Evolutionary conservation across 2,329 filamentous ascomycete genomes (phyloP).

Genomic region (Graphilbum ipis-grandicollis): DNA sequence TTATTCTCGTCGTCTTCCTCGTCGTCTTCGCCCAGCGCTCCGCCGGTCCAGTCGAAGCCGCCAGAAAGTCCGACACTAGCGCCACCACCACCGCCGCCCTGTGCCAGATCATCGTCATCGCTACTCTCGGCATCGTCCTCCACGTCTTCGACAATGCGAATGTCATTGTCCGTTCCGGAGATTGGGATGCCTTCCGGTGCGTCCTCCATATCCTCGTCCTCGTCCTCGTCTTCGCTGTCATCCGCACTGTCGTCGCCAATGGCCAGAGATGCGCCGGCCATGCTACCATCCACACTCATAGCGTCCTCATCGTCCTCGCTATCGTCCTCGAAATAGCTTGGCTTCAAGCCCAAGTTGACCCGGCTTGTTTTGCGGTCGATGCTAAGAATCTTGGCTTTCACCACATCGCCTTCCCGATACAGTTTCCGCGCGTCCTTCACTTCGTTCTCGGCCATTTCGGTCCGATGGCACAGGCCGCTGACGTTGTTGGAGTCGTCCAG

Average conservation of each 20-base stretch:
- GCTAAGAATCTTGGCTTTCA: conserved; percentile 78
- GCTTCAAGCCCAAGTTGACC: conserved; percentile 82
- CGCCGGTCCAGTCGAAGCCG: conserved; percentile 79
- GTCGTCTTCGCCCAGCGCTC: conserved; percentile 38
- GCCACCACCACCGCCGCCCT: conserved; percentile 24
- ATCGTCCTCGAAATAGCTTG: conserved; percentile 64
- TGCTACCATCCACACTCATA: conserved; percentile 25
- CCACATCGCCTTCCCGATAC: conserved; percentile 78
- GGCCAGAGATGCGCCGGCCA: conserved; percentile 24
- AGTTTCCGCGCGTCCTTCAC: conserved; percentile 77
- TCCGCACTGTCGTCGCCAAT: conserved; percentile 25
- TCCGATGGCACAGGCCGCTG: conserved; percentile 83
- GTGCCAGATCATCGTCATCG: conserved; percentile 17
- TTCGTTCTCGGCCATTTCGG: conserved; percentile 71
- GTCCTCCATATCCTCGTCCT: conserved; percentile 31
- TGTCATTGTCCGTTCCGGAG: conserved; percentile 23
- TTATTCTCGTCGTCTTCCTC: conserved; percentile 36
- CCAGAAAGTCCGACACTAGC: too few relatives aligned
- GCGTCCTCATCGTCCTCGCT: conserved; percentile 30
- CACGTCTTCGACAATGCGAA: conserved; percentile 1
- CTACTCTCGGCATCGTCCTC: conserved; percentile 1
- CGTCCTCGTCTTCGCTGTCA: conserved; percentile 26
- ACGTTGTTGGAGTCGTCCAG: conserved; percentile 76
- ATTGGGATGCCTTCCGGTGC: conserved; percentile 24
- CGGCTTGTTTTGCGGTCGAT: conserved; percentile 59